phyloP scores from a whole-genome alignment of 2,329 filamentous ascomycete genomes.

The Apiospora hydei region DNA sequence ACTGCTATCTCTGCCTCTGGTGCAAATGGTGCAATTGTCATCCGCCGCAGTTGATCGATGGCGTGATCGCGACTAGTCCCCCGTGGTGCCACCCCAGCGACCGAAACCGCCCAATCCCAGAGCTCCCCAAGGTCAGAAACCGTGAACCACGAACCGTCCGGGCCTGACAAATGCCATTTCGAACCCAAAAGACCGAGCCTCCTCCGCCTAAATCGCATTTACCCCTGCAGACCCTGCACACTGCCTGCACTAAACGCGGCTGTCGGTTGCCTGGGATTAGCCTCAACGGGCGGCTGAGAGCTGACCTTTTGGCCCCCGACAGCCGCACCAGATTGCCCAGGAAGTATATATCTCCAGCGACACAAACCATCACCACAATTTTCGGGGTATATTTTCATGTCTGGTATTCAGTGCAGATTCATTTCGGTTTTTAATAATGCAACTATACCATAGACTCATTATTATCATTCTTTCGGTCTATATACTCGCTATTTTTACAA shows the following conservation, averaged over 20 bases:
- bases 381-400: too few relatives aligned
- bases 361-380: not conserved
- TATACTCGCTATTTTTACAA: not conserved
- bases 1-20: constrained; percentile 23
- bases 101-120: constrained; percentile 22
- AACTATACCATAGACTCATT: not conserved
- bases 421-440: too few relatives aligned
- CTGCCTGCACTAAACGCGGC: constrained; percentile 12
- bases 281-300: constrained; percentile 26
- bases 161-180: constrained; percentile 5
- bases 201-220: constrained; percentile 11
- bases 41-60: constrained; percentile 29
- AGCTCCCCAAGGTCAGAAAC: constrained; percentile 26
- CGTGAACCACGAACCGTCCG: not conserved
- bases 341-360: not conserved
- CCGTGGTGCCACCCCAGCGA: constrained; percentile 13
- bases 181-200: constrained; percentile 8
- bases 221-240: constrained; percentile 18
- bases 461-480: not conserved
- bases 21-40: constrained; percentile 30
- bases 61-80: constrained; percentile 28
- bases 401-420: too few relatives aligned
- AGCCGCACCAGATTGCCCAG: not conserved
- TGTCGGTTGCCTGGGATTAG: constrained; percentile 21
- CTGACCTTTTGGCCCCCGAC: not conserved